Base-by-base conservation (phyloP, 129 eudicot species). In the Kitagawia praeruptora region DNA sequence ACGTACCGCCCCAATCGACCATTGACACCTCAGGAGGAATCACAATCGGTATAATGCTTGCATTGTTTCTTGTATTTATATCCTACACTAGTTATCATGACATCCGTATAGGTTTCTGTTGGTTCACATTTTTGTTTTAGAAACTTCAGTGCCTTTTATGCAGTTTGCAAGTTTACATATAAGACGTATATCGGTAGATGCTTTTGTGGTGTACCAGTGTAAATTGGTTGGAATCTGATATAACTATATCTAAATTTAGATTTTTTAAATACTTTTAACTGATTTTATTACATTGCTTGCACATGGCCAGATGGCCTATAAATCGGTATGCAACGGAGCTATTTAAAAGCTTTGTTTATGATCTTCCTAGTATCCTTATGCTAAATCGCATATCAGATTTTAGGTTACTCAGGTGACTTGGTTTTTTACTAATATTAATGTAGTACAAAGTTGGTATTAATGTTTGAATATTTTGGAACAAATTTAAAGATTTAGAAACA, bases 1-100 rank as follows among this genome's bases (percentile, higher is more conserved):
- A 93, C 98, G 7, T 90, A 93, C 76, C 92, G 98, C 21, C 98
- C 98, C 37, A 89, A 90, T 79, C 92, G 98, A 66, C 98, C 96
- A 11, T 84, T 93, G 70, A 90, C 93, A 46, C 89, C 88, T 38
- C 87, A 81, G 79, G 98, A 93, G 83, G 98, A 93, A 87, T 80
- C 87, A 61, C 93, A 90, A 66, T 80, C 96, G 58, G 98, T 93
- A 82, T 79, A 16, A 34, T 8, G 10, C 46, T 41, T 18, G 88
- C 66, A 16, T 58, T 34, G 19, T 25, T 34, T 46, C 37, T 46
- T 78, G 45, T n/a, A 39, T 38, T 25, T n/a, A 25, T 63, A 6
- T 78, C 21, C 46, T 78, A 12, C 58, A 27, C 31, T 37, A 28
- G 28, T 34, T 69, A 69, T 16, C 11, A 69, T 69, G 45, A 37